These are phyloP conservation scores for Fennellomyces sp. DNA, from an alignment of 371 early-diverging fungal genomes.

Conservation along the genomic window DNA sequence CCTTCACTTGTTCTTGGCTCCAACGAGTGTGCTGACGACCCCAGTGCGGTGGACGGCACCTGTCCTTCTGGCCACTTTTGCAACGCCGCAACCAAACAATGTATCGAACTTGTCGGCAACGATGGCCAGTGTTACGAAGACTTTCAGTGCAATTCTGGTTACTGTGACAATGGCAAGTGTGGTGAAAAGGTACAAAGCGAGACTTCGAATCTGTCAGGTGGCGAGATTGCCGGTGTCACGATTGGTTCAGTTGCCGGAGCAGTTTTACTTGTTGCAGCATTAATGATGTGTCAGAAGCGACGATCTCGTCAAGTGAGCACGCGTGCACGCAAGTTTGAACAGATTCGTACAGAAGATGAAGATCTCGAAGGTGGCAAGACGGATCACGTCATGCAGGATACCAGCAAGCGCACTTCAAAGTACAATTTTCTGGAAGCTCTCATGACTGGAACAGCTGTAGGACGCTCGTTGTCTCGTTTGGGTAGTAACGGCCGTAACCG, in stretches of 20 bases:
- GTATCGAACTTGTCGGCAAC: slow-evolving; percentile 10
- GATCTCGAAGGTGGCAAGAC: not conserved
- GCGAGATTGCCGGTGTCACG: slow-evolving; percentile 23
- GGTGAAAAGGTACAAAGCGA: not conserved
- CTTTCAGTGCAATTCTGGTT: slow-evolving; percentile 23
- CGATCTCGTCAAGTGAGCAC: slow-evolving; percentile 8
- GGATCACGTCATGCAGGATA: not conserved
- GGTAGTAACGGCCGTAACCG: not conserved
- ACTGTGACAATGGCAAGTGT: slow-evolving; percentile 15
- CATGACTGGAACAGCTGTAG: slow-evolving; percentile 8
- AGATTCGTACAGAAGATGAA: slow-evolving; percentile 12
- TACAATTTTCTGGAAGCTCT: slow-evolving; percentile 7
- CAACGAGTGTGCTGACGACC: slow-evolving; percentile 23
- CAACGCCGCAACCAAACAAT: slow-evolving; percentile 22
- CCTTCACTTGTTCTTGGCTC: slow-evolving; percentile 24
- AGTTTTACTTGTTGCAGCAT: slow-evolving; percentile 10
- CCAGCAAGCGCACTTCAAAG: slow-evolving; percentile 6
- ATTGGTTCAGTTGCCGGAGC: slow-evolving; percentile 30
- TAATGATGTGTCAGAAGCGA: slow-evolving; percentile 15
- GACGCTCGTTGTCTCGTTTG: slow-evolving; percentile 9
- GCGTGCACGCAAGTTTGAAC: slow-evolving; percentile 18
- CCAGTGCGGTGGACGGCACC: slow-evolving; percentile 18
- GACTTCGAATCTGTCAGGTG: slow-evolving; percentile 11
- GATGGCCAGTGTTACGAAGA: slow-evolving; percentile 22
- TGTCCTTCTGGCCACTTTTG: slow-evolving; percentile 26